Conservation (phyloP, 345 rosid genomes). For the Salix purpurea region DNA sequence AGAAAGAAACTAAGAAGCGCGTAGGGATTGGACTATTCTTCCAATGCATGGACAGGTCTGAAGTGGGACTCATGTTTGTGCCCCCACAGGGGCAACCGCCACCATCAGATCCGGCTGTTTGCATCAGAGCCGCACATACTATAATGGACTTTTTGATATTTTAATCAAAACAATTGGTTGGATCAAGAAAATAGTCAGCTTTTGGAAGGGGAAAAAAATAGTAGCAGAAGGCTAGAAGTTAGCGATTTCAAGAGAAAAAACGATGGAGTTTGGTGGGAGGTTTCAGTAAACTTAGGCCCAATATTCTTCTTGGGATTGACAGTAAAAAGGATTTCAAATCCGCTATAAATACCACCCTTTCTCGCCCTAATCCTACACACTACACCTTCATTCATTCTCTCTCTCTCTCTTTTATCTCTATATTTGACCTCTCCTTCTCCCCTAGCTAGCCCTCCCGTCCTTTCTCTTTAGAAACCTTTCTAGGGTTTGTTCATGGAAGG, state of each 20-base stretch:
- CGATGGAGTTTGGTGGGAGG: conserved; percentile 14
- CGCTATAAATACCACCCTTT: conserved; percentile 50
- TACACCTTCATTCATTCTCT: neutral
- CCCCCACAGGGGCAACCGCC: conserved; percentile 33
- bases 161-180: neutral
- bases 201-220: neutral
- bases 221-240: neutral
- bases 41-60: conserved; percentile 30
- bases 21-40: conserved; percentile 13
- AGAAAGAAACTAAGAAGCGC: conserved; percentile 1
- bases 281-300: conserved; percentile 46
- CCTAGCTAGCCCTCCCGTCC: neutral
- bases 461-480: neutral
- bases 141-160: conserved; percentile 5
- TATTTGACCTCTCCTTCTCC: conserved; percentile 16
- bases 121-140: conserved; percentile 43
- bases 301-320: conserved; percentile 97
- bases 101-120: conserved; percentile 49
- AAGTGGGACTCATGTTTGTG: conserved; percentile 24
- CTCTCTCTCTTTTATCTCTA: neutral
- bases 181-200: neutral
- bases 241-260: conserved; percentile 5
- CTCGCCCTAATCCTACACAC: conserved; percentile 17
- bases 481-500: conserved; percentile 1
- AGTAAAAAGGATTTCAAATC: conserved; percentile 38